A percentile compares a stretch with the other conserved stretches of the same genome.
Conservation (phyloP, 208 protist species). For the Porcisia deanei region DNA sequence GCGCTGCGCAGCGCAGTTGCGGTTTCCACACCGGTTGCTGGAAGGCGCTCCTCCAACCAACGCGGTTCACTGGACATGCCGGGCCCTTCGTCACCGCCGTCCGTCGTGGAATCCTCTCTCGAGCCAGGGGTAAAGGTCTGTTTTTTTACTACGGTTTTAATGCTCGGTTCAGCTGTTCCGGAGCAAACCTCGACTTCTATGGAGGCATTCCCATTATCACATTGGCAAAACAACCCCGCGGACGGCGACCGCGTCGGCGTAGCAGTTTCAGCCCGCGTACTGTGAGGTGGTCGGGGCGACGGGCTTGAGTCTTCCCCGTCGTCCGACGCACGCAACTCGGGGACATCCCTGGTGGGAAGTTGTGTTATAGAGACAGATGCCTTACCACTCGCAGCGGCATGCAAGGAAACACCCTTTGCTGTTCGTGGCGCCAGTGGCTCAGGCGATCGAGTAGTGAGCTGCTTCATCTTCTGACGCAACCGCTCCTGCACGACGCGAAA, state of each 20-base stretch:
- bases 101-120: background rate
- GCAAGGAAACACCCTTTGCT: background rate
- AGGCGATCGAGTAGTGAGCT: conserved; percentile 2
- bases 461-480: conserved; percentile 53
- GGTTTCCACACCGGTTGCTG: no score
- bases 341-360: background rate
- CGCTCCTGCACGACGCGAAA: conserved; percentile 57
- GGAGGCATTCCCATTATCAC: background rate
- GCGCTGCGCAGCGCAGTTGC: background rate
- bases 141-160: background rate
- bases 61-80: background rate
- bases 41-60: no score
- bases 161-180: background rate
- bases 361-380: no score
- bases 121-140: background rate
- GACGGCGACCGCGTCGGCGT: conserved; percentile 4
- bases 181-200: conserved; percentile 8
- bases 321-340: background rate
- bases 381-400: background rate
- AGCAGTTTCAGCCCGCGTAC: conserved; percentile 15
- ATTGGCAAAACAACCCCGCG: background rate
- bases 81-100: background rate
- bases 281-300: conserved; percentile 17
- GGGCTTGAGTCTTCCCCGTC: conserved; percentile 16
- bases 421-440: background rate